These are phyloP conservation scores for Saccharomycopsis crataegensis DNA, from an alignment of 1,139 yeast species.

Conservation along the genomic window DNA sequence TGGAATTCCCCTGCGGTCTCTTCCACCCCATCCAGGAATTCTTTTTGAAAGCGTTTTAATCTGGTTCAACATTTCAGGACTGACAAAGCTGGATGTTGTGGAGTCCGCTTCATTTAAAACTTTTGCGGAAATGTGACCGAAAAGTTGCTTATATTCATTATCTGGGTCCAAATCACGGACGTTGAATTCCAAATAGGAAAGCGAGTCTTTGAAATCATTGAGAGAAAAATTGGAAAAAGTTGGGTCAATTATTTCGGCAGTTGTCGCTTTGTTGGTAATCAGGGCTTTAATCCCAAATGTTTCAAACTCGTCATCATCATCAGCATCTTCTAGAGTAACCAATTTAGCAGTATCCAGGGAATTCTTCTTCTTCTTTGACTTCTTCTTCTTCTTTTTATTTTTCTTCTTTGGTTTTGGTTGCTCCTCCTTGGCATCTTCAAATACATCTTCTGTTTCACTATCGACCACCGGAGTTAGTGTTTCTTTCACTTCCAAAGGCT, in stretches of 20 bases:
- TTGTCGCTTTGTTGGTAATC: conserved; percentile 3
- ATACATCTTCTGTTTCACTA: neutral
- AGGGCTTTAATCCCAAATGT: conserved; percentile 23
- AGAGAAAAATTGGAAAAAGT: conserved; percentile 38
- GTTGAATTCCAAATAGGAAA: conserved; percentile 38
- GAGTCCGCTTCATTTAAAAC: conserved; percentile 71
- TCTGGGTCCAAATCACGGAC: conserved; percentile 68
- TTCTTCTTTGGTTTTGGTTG: conserved; percentile 15
- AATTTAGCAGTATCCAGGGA: conserved; percentile 19
- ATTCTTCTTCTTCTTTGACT: conserved; percentile 20
- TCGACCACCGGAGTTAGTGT: neutral
- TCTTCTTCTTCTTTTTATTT: conserved; percentile 15
- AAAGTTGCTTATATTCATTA: conserved; percentile 62
- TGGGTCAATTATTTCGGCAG: conserved; percentile 26
- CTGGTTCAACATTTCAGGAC: conserved; percentile 61
- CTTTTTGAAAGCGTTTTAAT: conserved; percentile 54
- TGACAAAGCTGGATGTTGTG: conserved; percentile 41
- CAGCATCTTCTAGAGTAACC: conserved; percentile 24
- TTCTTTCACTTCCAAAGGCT: neutral
- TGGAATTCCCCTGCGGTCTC: conserved; percentile 64
- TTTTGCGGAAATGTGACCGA: conserved; percentile 66
- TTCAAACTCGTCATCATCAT: conserved; percentile 24
- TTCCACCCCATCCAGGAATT: conserved; percentile 79
- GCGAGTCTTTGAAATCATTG: conserved; percentile 32
- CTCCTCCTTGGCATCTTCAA: conserved; percentile 5